Conservation (phyloP, 192 early-diverging fungal genomes). For the Entomortierella chlamydospora region DNA sequence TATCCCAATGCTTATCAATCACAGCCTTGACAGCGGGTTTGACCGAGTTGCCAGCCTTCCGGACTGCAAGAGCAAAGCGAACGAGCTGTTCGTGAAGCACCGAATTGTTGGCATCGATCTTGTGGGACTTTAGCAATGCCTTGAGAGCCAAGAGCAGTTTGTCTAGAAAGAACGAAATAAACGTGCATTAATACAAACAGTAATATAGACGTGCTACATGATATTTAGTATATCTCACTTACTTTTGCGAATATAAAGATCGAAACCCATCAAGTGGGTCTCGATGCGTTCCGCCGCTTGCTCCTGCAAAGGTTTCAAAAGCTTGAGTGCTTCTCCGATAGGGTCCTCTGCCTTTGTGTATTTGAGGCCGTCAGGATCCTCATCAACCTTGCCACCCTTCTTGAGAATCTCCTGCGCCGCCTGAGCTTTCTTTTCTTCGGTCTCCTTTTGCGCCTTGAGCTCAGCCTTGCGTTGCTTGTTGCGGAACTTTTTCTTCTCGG, state of each 20-base stretch:
- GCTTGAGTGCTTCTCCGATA: constrained; percentile 80
- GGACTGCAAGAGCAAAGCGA: constrained; percentile 58
- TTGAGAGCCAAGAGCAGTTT: constrained; percentile 76
- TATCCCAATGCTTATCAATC: constrained; percentile 44
- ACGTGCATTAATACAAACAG: background rate
- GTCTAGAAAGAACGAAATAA: constrained; percentile 44
- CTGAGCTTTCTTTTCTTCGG: constrained; percentile 61
- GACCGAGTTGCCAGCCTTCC: constrained; percentile 21
- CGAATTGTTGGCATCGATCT: constrained; percentile 58
- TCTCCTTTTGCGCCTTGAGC: constrained; percentile 66
- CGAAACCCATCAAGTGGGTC: constrained; percentile 70
- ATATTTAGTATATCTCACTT: constrained; percentile 2
- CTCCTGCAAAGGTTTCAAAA: constrained; percentile 77
- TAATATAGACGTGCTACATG: background rate
- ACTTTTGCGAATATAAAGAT: constrained; percentile 77
- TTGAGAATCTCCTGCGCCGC: constrained; percentile 58
- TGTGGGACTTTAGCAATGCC: constrained; percentile 62
- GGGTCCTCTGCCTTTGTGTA: constrained; percentile 72
- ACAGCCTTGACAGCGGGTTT: constrained; percentile 39
- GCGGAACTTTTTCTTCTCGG: constrained; percentile 81
- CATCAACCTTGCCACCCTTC: constrained; percentile 68
- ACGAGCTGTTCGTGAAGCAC: constrained; percentile 60
- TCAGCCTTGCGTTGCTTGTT: constrained; percentile 85
- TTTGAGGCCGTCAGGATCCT: constrained; percentile 80
- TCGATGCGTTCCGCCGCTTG: constrained; percentile 67